Evolutionary conservation across 352 stramenopile genomes (phyloP).

Genomic region (Globisporangium yorkense): DNA sequence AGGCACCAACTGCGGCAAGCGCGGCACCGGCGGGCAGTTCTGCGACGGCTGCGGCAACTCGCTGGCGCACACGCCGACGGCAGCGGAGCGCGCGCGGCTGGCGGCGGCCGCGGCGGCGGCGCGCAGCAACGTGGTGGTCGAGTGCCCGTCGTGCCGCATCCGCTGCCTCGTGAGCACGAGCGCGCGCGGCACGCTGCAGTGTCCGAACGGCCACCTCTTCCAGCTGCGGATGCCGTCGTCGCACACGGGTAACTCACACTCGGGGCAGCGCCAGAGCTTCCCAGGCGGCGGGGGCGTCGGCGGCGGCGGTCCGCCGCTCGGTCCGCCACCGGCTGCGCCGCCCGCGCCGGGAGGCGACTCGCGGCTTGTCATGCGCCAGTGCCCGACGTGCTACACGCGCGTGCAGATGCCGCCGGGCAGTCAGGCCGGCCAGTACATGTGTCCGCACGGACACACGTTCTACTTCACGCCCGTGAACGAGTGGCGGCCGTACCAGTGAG

Average conservation of each 20-base stretch:
- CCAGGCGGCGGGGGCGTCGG: constrained; percentile 1
- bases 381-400: constrained; percentile 81
- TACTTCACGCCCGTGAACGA: constrained; percentile 69
- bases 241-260: constrained; percentile 32
- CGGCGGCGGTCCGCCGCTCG: constrained; percentile 1
- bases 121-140: constrained; percentile 67
- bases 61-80: constrained; percentile 66
- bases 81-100: constrained; percentile 54
- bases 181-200: constrained; percentile 64
- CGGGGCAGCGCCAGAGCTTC: constrained; percentile 28
- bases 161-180: constrained; percentile 73
- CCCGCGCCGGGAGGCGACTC: constrained; percentile 10
- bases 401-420: constrained; percentile 84
- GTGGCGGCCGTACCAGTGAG: constrained; percentile 15
- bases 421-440: constrained; percentile 86
- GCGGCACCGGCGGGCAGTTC: constrained; percentile 61
- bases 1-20: constrained; percentile 74
- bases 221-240: constrained; percentile 56
- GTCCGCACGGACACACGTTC: constrained; percentile 82
- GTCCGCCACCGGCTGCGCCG: constrained; percentile 8
- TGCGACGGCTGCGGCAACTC: constrained; percentile 73
- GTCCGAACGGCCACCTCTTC: constrained; percentile 70
- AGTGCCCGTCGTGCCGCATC: constrained; percentile 69
- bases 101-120: constrained; percentile 40
- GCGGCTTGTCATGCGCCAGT: constrained; percentile 76